These are phyloP conservation scores for Jatropha multifida DNA, from an alignment of 441 rosid genomes.

Conservation along the genomic window DNA sequence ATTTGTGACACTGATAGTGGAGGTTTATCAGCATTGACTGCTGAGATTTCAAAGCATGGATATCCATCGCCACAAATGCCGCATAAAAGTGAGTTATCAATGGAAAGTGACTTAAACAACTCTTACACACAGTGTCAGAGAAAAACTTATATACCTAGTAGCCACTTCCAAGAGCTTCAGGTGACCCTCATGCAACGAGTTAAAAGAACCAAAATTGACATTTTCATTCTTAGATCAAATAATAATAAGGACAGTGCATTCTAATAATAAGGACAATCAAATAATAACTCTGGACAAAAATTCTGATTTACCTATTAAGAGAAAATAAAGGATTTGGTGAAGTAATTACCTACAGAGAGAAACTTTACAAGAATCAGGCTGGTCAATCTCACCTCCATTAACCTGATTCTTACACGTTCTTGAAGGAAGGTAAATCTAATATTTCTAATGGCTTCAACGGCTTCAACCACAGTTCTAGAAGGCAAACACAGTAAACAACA, in stretches of 20 bases:
- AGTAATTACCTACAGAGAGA: conserved; percentile 83
- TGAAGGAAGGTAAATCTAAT: too few relatives aligned
- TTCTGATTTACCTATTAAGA: too few relatives aligned
- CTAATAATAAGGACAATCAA: background rate
- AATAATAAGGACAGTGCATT: too few relatives aligned
- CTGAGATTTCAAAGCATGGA: conserved; percentile 91
- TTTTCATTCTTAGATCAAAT: background rate
- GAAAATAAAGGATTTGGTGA: background rate
- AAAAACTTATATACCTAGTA: conserved; percentile 51
- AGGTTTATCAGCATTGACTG: conserved; percentile 93
- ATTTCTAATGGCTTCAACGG: too few relatives aligned
- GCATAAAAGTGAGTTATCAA: conserved; percentile 29
- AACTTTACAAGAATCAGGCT: conserved; percentile 59
- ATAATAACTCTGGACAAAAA: background rate
- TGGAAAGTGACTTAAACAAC: background rate
- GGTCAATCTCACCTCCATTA: conserved; percentile 27
- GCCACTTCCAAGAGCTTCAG: conserved; percentile 90
- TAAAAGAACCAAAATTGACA: conserved; percentile 69
- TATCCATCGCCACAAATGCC: conserved; percentile 64
- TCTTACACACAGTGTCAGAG: background rate
- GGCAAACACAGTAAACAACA: too few relatives aligned
- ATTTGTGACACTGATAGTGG: conserved; percentile 65
- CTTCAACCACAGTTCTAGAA: too few relatives aligned
- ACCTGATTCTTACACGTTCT: too few relatives aligned
- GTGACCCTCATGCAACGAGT: conserved; percentile 92